Base-by-base conservation (phyloP, 768 basidiomycete species). In the Lentinula detonsa region DNA sequence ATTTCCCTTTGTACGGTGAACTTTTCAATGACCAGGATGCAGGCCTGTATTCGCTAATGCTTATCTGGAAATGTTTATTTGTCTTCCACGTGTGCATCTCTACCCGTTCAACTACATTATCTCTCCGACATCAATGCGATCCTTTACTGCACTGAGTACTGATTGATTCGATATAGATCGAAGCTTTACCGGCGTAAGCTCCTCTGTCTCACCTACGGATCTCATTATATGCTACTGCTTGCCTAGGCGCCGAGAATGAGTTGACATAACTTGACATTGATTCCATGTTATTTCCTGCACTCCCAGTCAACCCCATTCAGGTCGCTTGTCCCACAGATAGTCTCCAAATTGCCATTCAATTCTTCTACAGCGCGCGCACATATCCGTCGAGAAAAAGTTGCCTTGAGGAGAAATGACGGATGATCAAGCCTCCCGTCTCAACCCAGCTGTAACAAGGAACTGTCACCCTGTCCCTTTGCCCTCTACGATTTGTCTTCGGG, bases 231-330 rank as follows among this genome's bases (percentile, higher is more conserved):
- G 4, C 5, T 7, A 39, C n/a, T 16, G 40, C 55, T 56, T 8
- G 39, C 23, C 37, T 23, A 13, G 35, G 53, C 21, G 53, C 35
- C 5, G 51, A n/a, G 21, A n/a, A 28, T 21, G 49, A 23, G n/a
- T 28, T 33, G 31, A 28, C 33, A 56, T 43, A 18, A 23, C 31
- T 56, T 31, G 55, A 33, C 55, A 43, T 37, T 9, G 21, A 21
- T 43, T 42, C 33, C 55, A 56, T 56, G 5, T 45, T 56, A 15
- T 34, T 39, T 34, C 18, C 18, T 23, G 53, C 8, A n/a, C 34
- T 39, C 46, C 46, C 46, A 48, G 46, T 51, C 50, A 51, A 51
- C 50, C 50, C 50, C 55, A 56, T 56, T 15, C 55, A 56, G 55
- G 40, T 28, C 39, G 21, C 55, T 42, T 39, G 42, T 43, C 39